Evolutionary conservation across 108 stramenopile genomes (phyloP), one percentile per base, ranked within the genome.

Genomic region (Bacterosira constricta): DNA sequence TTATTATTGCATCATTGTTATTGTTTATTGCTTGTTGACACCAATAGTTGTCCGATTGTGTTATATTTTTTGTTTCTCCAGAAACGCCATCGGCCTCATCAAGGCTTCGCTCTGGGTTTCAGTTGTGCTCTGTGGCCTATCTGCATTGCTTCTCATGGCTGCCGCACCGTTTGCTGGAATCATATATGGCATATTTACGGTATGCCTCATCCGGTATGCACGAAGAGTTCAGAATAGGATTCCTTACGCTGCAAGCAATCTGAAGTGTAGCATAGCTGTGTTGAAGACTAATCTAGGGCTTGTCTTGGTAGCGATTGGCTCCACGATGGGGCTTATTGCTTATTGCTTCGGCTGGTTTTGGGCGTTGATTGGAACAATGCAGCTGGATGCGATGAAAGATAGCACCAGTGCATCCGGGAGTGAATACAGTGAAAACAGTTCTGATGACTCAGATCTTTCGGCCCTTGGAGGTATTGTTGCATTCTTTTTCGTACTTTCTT

Each of bases 241-340:
- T 53, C 93, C 93, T 25, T 90, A 87, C 63, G 90, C 93, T 1
- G 78, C 90, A 3, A 72, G 86, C 46, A 95, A 85, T 62, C 56
- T 95, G 39, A 77, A 61, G 32, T 73, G 77, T 13, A 85, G 79
- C 50, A 42, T 89, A 25, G 65, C 82, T 5, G 86, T 87, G 9
- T 47, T 91, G 23, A 63, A 59, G 42, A 71, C 63, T 38, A 89
- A 93, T 61, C 37, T 80, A n/a, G 90, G 90, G 23, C 45, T 93
- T 15, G 65, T 75, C 13, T 23, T 78, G 4, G 18, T 85, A 39
- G 87, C 83, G 0, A 54, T 87, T 41, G 61, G 41, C 2, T 44
- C 54, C 13, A 68, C 73, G 69, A n/a, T 71, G 21, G 39, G 38
- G 21, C 15, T 85, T 25, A 23, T 81, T 23, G 69, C 52, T 12